These are phyloP conservation scores for Diospyros kaki DNA, from an alignment of 148 eudicot genomes.

Conservation along the genomic window DNA sequence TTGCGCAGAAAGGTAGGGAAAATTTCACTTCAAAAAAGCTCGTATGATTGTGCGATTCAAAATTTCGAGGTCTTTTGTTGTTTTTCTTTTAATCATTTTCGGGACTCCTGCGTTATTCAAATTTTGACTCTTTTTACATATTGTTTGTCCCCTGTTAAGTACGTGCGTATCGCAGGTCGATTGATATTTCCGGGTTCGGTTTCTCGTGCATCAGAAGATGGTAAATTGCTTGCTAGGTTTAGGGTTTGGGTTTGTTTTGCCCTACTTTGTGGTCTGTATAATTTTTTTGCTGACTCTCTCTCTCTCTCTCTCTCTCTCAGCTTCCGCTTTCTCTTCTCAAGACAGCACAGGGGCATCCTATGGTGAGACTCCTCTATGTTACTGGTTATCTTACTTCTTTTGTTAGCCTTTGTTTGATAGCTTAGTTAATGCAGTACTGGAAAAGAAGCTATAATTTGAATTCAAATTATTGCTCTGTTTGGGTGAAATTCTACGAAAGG, in stretches of 20 bases:
- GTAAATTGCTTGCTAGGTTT: slow-evolving; percentile 10
- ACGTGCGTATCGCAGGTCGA: slow-evolving; percentile 1
- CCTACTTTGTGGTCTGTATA: not conserved
- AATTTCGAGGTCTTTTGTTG: not conserved
- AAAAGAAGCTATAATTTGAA: not conserved
- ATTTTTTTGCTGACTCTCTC: not conserved
- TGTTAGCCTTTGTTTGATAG: not conserved
- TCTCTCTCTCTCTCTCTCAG: slow-evolving; percentile 1
- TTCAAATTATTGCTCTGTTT: not conserved
- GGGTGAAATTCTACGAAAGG: too few species aligned
- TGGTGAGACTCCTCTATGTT: slow-evolving; percentile 16
- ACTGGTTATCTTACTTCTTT: too few species aligned
- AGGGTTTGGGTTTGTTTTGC: slow-evolving; percentile 7
- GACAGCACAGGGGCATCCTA: slow-evolving; percentile 26
- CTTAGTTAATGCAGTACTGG: not conserved
- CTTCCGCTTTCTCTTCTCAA: slow-evolving; percentile 22
- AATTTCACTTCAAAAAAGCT: not conserved
- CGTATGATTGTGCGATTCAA: not conserved
- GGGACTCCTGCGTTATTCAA: not conserved
- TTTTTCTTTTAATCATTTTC: not conserved
- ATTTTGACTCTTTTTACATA: not conserved
- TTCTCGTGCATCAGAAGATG: slow-evolving; percentile 7
- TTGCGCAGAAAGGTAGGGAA: too few species aligned
- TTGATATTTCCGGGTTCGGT: not conserved
- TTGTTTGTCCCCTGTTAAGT: not conserved